Conservation (phyloP, 305 asterid species). For the Ilex paraguariensis region DNA sequence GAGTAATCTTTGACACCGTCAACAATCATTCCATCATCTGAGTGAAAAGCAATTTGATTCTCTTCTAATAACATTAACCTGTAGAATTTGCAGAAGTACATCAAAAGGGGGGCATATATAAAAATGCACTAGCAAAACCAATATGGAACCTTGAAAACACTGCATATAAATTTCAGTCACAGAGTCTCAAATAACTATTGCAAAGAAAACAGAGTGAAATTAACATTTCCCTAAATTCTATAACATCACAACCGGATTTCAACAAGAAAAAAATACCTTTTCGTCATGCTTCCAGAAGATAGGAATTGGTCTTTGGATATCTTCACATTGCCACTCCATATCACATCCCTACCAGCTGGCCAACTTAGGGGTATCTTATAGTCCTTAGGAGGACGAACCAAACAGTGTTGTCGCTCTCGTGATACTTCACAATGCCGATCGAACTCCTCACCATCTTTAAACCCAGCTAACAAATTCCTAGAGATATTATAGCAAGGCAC, state of each 20-base stretch:
- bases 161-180: too few species aligned
- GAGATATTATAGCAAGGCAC: constrained; percentile 94
- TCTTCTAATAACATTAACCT: constrained; percentile 93
- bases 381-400: constrained; percentile 92
- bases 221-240: not conserved
- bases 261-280: constrained; percentile 43
- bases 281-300: constrained; percentile 97
- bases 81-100: not conserved
- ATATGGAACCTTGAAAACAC: not conserved
- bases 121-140: not conserved
- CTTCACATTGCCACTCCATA: constrained; percentile 97
- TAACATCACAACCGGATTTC: not conserved
- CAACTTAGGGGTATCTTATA: constrained; percentile 91
- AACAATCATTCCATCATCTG: constrained; percentile 67
- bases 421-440: constrained; percentile 90
- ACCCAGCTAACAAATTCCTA: constrained; percentile 71
- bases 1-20: constrained; percentile 91
- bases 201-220: not conserved
- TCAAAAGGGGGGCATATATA: too few species aligned
- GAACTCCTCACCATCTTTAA: constrained; percentile 80
- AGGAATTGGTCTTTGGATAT: constrained; percentile 94
- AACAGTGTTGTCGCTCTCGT: constrained; percentile 50
- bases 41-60: constrained; percentile 24
- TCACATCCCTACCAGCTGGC: constrained; percentile 91
- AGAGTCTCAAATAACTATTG: not conserved